A percentile compares a stretch with the other conserved stretches of the same genome.
Conservation (phyloP, 805 yeast species). For the Lipomyces yamanashiensis region DNA sequence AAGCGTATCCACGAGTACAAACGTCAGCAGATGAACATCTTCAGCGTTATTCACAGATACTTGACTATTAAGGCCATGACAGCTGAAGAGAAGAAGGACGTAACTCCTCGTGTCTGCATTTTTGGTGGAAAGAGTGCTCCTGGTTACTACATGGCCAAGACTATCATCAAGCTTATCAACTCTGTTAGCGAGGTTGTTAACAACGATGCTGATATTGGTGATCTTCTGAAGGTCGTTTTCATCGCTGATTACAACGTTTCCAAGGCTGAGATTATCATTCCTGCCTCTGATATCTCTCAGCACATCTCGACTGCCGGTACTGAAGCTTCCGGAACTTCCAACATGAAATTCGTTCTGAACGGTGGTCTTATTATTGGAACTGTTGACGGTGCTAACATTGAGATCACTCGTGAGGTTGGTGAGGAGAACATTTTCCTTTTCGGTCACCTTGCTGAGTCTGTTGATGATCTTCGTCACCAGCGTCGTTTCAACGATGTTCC, state of each 20-base stretch:
- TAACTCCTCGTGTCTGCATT: constrained; percentile 74
- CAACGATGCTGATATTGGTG: constrained; percentile 72
- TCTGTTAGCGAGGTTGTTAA: constrained; percentile 81
- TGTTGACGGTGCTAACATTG: constrained; percentile 96
- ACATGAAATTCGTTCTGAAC: constrained; percentile 92
- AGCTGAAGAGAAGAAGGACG: constrained; percentile 62
- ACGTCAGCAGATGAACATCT: constrained; percentile 90
- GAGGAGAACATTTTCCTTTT: constrained; percentile 90
- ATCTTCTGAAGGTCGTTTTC: constrained; percentile 81
- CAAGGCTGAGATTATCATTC: constrained; percentile 87
- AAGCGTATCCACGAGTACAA: constrained; percentile 95
- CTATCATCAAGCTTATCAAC: constrained; percentile 83
- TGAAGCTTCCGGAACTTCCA: constrained; percentile 94
- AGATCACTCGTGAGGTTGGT: constrained; percentile 90
- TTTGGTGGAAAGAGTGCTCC: constrained; percentile 98
- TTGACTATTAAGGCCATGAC: constrained; percentile 72
- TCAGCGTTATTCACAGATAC: constrained; percentile 86
- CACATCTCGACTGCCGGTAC: constrained; percentile 98
- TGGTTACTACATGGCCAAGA: constrained; percentile 95
- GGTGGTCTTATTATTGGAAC: constrained; percentile 96
- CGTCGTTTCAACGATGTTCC: constrained; percentile 66
- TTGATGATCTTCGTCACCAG: constrained; percentile 78
- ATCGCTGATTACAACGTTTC: constrained; percentile 93
- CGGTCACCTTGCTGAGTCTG: constrained; percentile 89
- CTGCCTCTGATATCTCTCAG: constrained; percentile 88